Evolutionary conservation across 2,329 filamentous ascomycete genomes (phyloP).

Genomic region (Ceratocystiopsis brevicomis): DNA sequence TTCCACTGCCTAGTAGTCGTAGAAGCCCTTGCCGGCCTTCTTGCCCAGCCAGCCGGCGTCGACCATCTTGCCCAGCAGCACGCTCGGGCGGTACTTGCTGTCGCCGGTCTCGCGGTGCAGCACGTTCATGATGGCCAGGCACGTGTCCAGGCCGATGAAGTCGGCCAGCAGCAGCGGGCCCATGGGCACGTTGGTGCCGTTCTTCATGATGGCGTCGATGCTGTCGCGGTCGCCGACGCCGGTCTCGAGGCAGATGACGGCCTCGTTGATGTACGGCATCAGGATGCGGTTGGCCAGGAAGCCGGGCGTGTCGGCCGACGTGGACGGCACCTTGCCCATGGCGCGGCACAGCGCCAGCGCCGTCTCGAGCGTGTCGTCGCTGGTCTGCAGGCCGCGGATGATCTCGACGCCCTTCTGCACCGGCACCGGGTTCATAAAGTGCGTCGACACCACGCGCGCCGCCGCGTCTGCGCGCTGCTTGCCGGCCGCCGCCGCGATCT

Average conservation of each 20-base stretch:
- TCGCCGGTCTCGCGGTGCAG: slow-evolving; percentile 81
- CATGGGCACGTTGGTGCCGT: slow-evolving; percentile 97
- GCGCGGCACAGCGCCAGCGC: slow-evolving; percentile 71
- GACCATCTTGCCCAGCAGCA: slow-evolving; percentile 84
- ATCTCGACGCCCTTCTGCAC: slow-evolving; percentile 96
- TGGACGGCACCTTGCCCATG: slow-evolving; percentile 84
- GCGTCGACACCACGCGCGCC: slow-evolving; percentile 68
- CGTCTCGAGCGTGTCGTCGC: slow-evolving; percentile 58
- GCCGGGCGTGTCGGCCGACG: slow-evolving; percentile 75
- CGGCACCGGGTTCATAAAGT: slow-evolving; percentile 99
- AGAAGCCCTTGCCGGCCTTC: slow-evolving; percentile 93
- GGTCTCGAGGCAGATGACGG: slow-evolving; percentile 87
- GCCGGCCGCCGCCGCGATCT: slow-evolving; percentile 71
- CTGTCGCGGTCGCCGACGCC: slow-evolving; percentile 75
- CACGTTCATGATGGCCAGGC: slow-evolving; percentile 92
- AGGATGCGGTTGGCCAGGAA: slow-evolving; percentile 93
- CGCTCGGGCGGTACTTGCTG: slow-evolving; percentile 82
- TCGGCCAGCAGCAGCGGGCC: slow-evolving; percentile 84
- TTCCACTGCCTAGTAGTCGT: slow-evolving; percentile 50
- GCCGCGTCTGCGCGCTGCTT: slow-evolving; percentile 9
- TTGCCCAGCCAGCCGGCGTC: slow-evolving; percentile 95
- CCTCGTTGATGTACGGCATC: slow-evolving; percentile 99
- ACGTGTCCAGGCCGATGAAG: slow-evolving; percentile 94
- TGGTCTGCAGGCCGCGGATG: slow-evolving; percentile 85
- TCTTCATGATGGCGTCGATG: slow-evolving; percentile 98